Conservation (phyloP, 2,329 filamentous ascomycete genomes). For the Boeremia exigua region DNA sequence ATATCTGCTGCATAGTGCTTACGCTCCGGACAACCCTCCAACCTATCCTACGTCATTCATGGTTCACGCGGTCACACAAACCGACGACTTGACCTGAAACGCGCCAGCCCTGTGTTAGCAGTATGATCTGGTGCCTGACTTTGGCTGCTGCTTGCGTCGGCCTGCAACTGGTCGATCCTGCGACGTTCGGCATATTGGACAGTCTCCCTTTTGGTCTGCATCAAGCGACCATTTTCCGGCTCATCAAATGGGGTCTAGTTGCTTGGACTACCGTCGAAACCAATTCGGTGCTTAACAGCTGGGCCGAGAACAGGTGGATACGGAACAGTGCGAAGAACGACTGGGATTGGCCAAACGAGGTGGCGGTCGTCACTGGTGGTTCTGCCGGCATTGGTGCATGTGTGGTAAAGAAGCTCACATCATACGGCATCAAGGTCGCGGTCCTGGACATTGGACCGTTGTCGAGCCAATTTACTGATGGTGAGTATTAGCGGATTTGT, state of each 20-base stretch:
- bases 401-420: conserved; percentile 40
- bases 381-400: conserved; percentile 44
- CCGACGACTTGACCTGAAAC: conserved; percentile 1
- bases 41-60: conserved; percentile 4
- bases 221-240: conserved; percentile 28
- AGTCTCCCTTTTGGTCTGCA: conserved; percentile 28
- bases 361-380: conserved; percentile 48
- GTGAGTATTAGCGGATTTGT: conserved; percentile 22
- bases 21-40: background rate
- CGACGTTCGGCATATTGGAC: conserved; percentile 22
- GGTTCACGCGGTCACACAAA: conserved; percentile 1
- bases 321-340: conserved; percentile 36
- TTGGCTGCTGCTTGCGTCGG: conserved; percentile 25
- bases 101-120: conserved; percentile 2
- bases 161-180: conserved; percentile 26
- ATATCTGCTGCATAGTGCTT: conserved; percentile 6
- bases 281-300: conserved; percentile 38
- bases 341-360: conserved; percentile 42
- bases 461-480: conserved; percentile 32
- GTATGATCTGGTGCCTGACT: conserved; percentile 30
- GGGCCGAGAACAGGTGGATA: conserved; percentile 50
- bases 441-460: conserved; percentile 45
- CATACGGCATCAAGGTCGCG: conserved; percentile 42
- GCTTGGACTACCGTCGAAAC: conserved; percentile 30
- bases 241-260: conserved; percentile 37